These are phyloP conservation scores for Myxozyma vanderwaltii DNA, from an alignment of 805 yeast genomes.

Conservation along the genomic window DNA sequence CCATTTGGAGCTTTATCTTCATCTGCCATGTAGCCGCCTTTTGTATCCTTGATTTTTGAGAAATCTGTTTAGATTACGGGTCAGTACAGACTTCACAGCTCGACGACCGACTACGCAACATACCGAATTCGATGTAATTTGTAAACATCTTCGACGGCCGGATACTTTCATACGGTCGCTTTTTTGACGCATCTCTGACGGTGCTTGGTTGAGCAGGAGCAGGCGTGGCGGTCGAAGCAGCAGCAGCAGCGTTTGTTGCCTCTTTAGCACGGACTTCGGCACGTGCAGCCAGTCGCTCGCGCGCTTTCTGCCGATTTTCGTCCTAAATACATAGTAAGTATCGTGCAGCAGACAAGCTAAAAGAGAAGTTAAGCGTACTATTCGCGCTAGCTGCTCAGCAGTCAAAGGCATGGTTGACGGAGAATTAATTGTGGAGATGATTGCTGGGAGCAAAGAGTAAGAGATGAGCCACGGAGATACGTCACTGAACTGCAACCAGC, in stretches of 20 bases:
- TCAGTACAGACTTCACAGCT: background rate
- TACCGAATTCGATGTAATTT: conserved; percentile 46
- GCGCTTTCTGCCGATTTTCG: conserved; percentile 30
- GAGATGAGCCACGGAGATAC: no score
- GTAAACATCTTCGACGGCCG: conserved; percentile 39
- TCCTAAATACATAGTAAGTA: conserved; percentile 20
- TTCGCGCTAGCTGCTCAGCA: conserved; percentile 31
- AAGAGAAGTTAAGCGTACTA: conserved; percentile 16
- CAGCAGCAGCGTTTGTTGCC: conserved; percentile 23
- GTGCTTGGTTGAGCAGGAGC: conserved; percentile 1
- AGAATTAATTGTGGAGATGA: background rate
- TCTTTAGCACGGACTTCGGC: conserved; percentile 26
- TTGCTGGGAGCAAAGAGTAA: background rate
- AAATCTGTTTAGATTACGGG: conserved; percentile 57
- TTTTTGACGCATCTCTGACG: conserved; percentile 29
- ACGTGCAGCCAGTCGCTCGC: conserved; percentile 33
- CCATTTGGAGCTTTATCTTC: conserved; percentile 42
- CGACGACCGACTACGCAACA: background rate
- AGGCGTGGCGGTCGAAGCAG: background rate
- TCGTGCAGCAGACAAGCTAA: background rate
- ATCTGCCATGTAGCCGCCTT: conserved; percentile 77
- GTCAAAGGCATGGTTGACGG: conserved; percentile 12
- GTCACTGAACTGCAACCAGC: no score
- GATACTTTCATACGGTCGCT: conserved; percentile 33
- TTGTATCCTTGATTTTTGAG: conserved; percentile 82